These are phyloP conservation scores for Cryptosporidium parvum DNA, from an alignment of 169 alveolate species.

Conservation along the genomic window DNA sequence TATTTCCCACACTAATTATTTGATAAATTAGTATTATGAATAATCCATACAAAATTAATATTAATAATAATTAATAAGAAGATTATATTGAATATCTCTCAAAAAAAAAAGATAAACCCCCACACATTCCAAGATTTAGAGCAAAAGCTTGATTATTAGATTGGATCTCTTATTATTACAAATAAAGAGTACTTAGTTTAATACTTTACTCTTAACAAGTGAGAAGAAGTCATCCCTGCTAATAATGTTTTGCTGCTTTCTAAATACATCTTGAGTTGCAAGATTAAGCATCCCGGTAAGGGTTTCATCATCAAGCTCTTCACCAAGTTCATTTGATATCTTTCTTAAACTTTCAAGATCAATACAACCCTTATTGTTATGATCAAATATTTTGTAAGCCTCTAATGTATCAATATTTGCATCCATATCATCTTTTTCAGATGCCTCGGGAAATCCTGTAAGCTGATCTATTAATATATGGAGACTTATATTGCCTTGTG, in stretches of 20 bases:
- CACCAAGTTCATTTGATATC: slow-evolving; percentile 64
- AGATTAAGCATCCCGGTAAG: slow-evolving; percentile 70
- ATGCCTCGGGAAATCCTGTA: slow-evolving; percentile 66
- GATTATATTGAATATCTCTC: not conserved
- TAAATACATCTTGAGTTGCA: slow-evolving; percentile 70
- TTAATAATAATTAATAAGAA: not conserved
- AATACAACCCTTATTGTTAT: slow-evolving; percentile 54
- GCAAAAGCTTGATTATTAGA: not conserved
- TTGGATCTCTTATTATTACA: not conserved
- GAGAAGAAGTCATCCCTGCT: slow-evolving; percentile 74
- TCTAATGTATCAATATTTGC: slow-evolving; percentile 69
- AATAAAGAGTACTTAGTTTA: slow-evolving; percentile 25
- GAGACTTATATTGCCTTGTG: slow-evolving; percentile 65
- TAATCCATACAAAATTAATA: not conserved
- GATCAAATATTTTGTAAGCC: slow-evolving; percentile 73
- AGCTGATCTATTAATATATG: slow-evolving; percentile 65
- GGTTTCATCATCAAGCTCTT: slow-evolving; percentile 73
- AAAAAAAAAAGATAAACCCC: not conserved
- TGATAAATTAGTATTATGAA: not conserved
- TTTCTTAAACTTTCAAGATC: slow-evolving; percentile 58
- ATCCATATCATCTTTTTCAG: slow-evolving; percentile 74
- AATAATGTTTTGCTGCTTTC: slow-evolving; percentile 55
- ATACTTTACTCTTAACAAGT: slow-evolving; percentile 49
- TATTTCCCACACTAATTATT: slow-evolving; percentile 10
- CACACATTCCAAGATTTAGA: not conserved